A percentile compares a stretch with the other conserved stretches of the same genome.
Evolutionary conservation across 352 stramenopile species (phyloP).

Genomic region (Saprolegnia diclina): DNA sequence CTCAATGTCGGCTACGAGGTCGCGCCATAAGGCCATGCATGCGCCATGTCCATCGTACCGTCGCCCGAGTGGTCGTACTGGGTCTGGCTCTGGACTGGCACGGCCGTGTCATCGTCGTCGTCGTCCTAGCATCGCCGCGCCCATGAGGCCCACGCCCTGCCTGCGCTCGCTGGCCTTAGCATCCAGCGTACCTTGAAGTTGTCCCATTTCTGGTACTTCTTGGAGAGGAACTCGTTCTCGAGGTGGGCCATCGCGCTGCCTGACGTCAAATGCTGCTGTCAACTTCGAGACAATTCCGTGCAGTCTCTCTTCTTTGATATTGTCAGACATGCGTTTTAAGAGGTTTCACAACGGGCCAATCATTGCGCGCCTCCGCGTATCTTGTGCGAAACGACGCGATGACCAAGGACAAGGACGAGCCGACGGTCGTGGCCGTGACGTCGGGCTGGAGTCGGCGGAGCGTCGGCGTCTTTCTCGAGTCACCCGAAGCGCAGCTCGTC

Average conservation of each 20-base stretch:
- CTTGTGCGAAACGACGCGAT: neutral
- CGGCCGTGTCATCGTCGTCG: constrained; percentile 11
- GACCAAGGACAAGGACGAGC: neutral
- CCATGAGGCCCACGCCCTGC: neutral
- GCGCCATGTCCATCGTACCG: constrained; percentile 33
- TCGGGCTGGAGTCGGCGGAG: neutral
- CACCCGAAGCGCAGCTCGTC: constrained; percentile 41
- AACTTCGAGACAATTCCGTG: neutral
- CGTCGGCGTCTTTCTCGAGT: constrained; percentile 48
- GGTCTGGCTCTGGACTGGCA: constrained; percentile 35
- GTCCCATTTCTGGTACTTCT: constrained; percentile 87
- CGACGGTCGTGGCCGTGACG: neutral
- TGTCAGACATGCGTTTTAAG: neutral
- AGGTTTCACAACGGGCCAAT: neutral
- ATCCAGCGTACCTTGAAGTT: constrained; percentile 54
- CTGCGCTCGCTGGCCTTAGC: neutral
- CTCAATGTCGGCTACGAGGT: constrained; percentile 57
- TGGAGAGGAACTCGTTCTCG: constrained; percentile 68
- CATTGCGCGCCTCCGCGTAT: neutral
- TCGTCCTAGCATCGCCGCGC: neutral
- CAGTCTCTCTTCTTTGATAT: neutral
- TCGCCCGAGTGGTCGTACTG: constrained; percentile 79
- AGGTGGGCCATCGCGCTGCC: constrained; percentile 19
- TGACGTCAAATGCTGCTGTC: neutral
- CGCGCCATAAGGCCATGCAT: neutral